Base-by-base conservation (phyloP, 2,329 filamentous ascomycete genomes). In the Cladophialophora bantiana region DNA sequence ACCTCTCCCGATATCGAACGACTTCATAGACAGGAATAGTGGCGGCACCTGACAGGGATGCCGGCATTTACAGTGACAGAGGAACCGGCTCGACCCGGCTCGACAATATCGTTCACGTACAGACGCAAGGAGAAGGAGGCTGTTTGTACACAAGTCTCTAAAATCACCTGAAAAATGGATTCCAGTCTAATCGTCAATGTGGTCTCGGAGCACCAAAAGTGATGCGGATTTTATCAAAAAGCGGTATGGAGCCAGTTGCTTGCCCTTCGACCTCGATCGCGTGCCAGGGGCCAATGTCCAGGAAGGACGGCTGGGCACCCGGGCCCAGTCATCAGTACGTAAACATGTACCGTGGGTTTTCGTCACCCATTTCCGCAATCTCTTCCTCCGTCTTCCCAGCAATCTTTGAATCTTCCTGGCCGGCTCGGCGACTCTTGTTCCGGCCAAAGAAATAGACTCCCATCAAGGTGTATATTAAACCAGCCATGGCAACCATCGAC, bases 401-500 rank as follows among this genome's bases (percentile, higher is more conserved):
- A 53, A 80, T 75, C 63, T 77, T 80, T 5, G 75, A 73, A 66
- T 81, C 78, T 64, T 80, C 76, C 12, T 77, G 68, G 2, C 79
- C 80, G 31, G 72, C 59, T 42, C 26, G 3, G 70, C 75, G 65
- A 77, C 74, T 45, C 74, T 76, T 69, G 76, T 89, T 89, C 73
- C 81, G 76, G 13, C 77, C 70, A 40, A 75, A 72, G 70, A 84
- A 86, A 77, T 81, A 86, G 67, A 81, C 77, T 83, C 83, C 87
- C 78, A 89, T 80, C 34, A 84, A 77, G 2, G 76, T 82, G 71
- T 86, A 89, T 4, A 88, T 77, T 34, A 82, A 57, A 0, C 81
- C 83, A 0, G 85, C 82, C 71, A 88, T 79, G 2, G 79, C 85
- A 0, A 88, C 86, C 77, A 90, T 79, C 32, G 82, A 80, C 54